Evolutionary conservation across 805 yeast genomes (phyloP), one percentile per base, ranked within the genome.

Genomic region (Candida methanosorbosa): DNA sequence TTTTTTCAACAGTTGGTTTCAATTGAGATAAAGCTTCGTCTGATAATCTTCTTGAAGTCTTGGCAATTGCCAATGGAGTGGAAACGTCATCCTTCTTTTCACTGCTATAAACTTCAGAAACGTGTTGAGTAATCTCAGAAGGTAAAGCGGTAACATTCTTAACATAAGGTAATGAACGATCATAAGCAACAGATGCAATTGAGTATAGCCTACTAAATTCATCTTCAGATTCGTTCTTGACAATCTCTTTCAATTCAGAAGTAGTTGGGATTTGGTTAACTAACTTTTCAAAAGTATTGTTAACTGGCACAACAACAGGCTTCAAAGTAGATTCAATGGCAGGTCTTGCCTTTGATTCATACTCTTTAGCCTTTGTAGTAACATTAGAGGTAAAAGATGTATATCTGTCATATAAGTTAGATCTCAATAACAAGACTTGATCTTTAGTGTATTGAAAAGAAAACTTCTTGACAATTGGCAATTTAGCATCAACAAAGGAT

Each of bases 31-130:
- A 48, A 4, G 63, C 65, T 41, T 61, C 65, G 27, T 43, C 48
- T 2, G 66, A 58, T 27, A 62, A 50, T 34, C 55, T 52, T 39
- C 57, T 50, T 17, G 66, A 55, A 14, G 67, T 55, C 31, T 58
- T 55, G 2, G 58, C 55, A n/a, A 62, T 43, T 2, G 64, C 65
- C 19, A 46, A 47, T 12, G 61, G 45, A 14, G 61, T 40, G 4
- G 58, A 42, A 1, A 49, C 40, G 4, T 47, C 41, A 19, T 59
- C 53, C 12, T 46, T 42, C 34, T 45, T 44, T 38, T 59, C 63
- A 14, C 45, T 43, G 13, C 39, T 27, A 42, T 59, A 62, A 19
- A 53, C 50, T 16, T 44, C 45, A n/a, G 47, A 32, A 22, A 59
- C 56, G 36, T 61, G 61, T 2, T 48, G 40, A 9, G 61, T 18